Percentiles rank a stretch among this genome's conserved stretches.
Evolutionary conservation across 805 yeast genomes (phyloP).

Genomic region (Wickerhamiella qilinensis): DNA sequence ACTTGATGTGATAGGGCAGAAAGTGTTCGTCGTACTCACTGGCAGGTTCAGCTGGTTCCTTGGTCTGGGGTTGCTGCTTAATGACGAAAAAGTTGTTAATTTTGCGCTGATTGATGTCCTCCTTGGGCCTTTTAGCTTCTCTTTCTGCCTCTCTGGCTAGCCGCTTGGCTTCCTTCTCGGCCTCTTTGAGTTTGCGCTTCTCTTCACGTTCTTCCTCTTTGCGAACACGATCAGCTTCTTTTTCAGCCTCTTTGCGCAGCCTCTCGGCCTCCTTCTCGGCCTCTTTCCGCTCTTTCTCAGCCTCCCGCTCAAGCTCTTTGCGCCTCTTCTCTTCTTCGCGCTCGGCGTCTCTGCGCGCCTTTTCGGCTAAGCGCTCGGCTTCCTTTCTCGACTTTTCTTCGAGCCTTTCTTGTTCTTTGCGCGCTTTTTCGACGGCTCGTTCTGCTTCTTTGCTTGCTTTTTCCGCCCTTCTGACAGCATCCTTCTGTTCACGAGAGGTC

Average conservation of each 20-base stretch:
- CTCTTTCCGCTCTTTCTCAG: conserved; percentile 9
- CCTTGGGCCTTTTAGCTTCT: conserved; percentile 12
- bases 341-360: conserved; percentile 14
- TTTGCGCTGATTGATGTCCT: conserved; percentile 8
- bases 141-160: conserved; percentile 11
- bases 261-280: conserved; percentile 7
- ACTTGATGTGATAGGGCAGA: conserved; percentile 21
- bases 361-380: conserved; percentile 14
- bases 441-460: conserved; percentile 14
- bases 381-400: conserved; percentile 9
- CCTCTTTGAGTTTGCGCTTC: conserved; percentile 9
- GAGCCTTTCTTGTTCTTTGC: conserved; percentile 9
- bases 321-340: conserved; percentile 11
- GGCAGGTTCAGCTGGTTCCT: conserved; percentile 7
- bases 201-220: conserved; percentile 11
- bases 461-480: not conserved
- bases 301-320: conserved; percentile 9
- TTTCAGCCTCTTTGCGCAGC: conserved; percentile 13
- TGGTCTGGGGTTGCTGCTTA: conserved; percentile 4
- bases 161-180: conserved; percentile 7
- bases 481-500: not conserved
- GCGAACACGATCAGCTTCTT: conserved; percentile 10
- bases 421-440: conserved; percentile 10
- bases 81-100: conserved; percentile 13
- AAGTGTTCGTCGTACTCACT: conserved; percentile 17